Percentiles rank a stretch among this genome's conserved stretches.
These are phyloP conservation scores for Alternaria alternata DNA, from an alignment of 2,329 filamentous ascomycete species.

Conservation along the genomic window DNA sequence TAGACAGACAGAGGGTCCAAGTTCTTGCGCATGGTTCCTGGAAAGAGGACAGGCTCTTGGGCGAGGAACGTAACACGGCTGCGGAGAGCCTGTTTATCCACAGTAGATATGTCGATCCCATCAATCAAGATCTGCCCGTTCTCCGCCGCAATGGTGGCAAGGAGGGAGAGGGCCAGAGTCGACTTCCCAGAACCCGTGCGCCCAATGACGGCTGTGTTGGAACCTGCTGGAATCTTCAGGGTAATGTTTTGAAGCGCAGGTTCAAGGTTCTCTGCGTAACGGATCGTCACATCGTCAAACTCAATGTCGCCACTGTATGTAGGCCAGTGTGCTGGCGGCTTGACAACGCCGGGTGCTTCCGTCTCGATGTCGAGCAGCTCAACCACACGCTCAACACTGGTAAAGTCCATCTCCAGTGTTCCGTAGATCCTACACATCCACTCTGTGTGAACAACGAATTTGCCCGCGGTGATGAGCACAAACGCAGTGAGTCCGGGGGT, in stretches of 20 bases:
- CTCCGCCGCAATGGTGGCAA: conserved; percentile 62
- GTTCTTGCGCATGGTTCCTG: conserved; percentile 67
- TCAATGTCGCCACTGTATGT: conserved; percentile 73
- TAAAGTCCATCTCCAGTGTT: conserved; percentile 88
- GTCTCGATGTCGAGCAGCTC: conserved; percentile 81
- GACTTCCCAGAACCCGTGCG: conserved; percentile 82
- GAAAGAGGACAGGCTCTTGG: conserved; percentile 72
- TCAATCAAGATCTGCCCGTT: conserved; percentile 67
- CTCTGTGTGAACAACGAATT: conserved; percentile 73
- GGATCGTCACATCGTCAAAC: conserved; percentile 80
- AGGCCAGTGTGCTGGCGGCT: conserved; percentile 81
- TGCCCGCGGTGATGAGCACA: conserved; percentile 75
- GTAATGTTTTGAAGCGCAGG: conserved; percentile 73
- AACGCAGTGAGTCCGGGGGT: conserved; percentile 84
- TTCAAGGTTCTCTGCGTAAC: conserved; percentile 80
- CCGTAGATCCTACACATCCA: conserved; percentile 81
- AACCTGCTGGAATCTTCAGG: conserved; percentile 78
- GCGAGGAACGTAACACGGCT: conserved; percentile 71
- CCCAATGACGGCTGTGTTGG: conserved; percentile 80
- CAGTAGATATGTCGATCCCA: conserved; percentile 65
- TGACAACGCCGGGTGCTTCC: conserved; percentile 71
- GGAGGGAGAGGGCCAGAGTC: conserved; percentile 71
- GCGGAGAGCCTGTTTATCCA: conserved; percentile 67
- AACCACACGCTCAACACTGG: conserved; percentile 85
- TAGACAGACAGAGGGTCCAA: conserved; percentile 69